Evolutionary conservation across 805 yeast species (phyloP), one percentile per base, ranked within the genome.

Genomic region (Spathaspora gorwiae): DNA sequence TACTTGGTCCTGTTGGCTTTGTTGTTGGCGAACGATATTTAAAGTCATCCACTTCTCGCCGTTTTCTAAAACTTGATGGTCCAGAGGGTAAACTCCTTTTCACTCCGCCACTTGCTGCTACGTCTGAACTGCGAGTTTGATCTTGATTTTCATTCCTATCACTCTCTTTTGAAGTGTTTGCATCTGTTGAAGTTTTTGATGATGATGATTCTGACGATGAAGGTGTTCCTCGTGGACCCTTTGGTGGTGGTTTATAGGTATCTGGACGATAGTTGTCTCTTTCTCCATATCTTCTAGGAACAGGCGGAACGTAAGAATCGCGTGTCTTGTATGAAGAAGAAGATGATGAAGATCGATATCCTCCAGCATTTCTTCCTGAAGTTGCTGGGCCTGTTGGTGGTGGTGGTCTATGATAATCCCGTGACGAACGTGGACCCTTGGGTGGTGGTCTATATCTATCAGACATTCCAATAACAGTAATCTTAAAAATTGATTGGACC

Each of bases 391-490:
- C 64, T 19, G 53, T 46, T 19, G 65, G 64, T 30, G 60, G 58
- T 36, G 39, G 39, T 29, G 9, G 32, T 29, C 32, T 33, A 47
- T 47, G 48, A 35, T 43, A 47, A 24, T 40, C 55, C 31, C 56
- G 44, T n/a, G 48, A 44, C 12, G 60, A 55, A 40, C 55, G 61
- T 5, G 68, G 64, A 2, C 63, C 63, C 13, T 52, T 46, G 12
- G 64, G 37, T 30, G 19, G 9, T 53, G 44, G 63, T 53, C 68
- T 64, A 46, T 62, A 62, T 44, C 66, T 57, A 36, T 65, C 72
- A 31, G 70, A 63, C 72, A 66, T 66, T 38, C 29, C 5, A 19
- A 19, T 19, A 19, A 19, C 24, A 19, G 24, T 19, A 19, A 3
- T 19, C 24, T 19, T 19, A 19, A 19, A 19, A 19, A 19, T 19